Conservation (phyloP, 352 stramenopile genomes). For the Phytophthora parvispora region DNA sequence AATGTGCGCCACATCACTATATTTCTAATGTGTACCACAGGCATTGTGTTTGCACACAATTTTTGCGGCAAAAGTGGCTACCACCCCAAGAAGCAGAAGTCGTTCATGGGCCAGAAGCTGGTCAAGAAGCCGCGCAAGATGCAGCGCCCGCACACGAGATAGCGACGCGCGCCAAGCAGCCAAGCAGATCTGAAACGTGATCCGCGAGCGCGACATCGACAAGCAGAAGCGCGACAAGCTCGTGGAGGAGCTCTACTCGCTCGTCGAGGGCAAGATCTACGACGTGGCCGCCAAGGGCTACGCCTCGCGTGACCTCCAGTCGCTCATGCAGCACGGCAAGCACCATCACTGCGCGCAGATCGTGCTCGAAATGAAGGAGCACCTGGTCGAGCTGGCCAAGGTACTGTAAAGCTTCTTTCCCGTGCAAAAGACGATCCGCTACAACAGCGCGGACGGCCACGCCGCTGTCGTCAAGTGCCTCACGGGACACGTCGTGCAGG, state of each 20-base stretch:
- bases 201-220: slow-evolving; percentile 89
- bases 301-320: slow-evolving; percentile 96
- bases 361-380: slow-evolving; percentile 92
- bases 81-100: slow-evolving; percentile 85
- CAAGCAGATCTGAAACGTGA: slow-evolving; percentile 97
- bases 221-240: slow-evolving; percentile 87
- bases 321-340: slow-evolving; percentile 95
- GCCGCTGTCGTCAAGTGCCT: slow-evolving; percentile 91
- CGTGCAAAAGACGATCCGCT: slow-evolving; percentile 98
- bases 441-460: slow-evolving; percentile 88
- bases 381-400: slow-evolving; percentile 96
- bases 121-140: slow-evolving; percentile 96
- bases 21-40: too few relatives aligned
- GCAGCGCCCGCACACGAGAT: slow-evolving; percentile 94
- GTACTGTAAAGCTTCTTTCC: slow-evolving; percentile 98
- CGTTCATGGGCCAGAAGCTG: slow-evolving; percentile 88
- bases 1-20: too few relatives aligned
- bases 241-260: slow-evolving; percentile 91
- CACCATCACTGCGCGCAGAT: slow-evolving; percentile 89
- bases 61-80: slow-evolving; percentile 35
- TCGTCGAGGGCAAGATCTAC: slow-evolving; percentile 96
- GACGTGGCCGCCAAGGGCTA: slow-evolving; percentile 97
- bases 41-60: too few relatives aligned
- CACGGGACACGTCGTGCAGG: slow-evolving; percentile 93
- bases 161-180: slow-evolving; percentile 95